A percentile compares a stretch with the other conserved stretches of the same genome.
These are phyloP conservation scores for Cephaloascus albidus DNA, from an alignment of 805 yeast genomes.

Conservation along the genomic window DNA sequence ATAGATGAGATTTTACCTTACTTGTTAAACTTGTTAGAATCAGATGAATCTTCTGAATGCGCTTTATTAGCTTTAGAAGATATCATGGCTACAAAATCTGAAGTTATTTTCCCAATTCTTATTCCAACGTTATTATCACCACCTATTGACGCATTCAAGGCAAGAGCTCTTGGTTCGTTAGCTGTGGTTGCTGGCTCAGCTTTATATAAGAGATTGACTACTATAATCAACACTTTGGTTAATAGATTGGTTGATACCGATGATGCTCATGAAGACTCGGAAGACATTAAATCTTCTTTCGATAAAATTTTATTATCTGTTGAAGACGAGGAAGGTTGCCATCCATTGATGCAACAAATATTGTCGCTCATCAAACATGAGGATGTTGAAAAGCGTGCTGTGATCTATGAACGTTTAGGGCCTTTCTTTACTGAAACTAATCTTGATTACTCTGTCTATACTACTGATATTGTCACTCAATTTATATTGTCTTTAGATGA, in stretches of 20 bases:
- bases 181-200: conserved; percentile 88
- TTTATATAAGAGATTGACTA: conserved; percentile 59
- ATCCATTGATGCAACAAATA: conserved; percentile 76
- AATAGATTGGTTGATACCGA: conserved; percentile 37
- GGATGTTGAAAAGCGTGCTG: conserved; percentile 52
- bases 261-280: conserved; percentile 22
- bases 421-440: conserved; percentile 57
- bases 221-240: conserved; percentile 68
- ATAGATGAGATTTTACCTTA: conserved; percentile 86
- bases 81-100: conserved; percentile 84
- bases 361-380: conserved; percentile 72
- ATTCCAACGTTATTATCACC: conserved; percentile 75
- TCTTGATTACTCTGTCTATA: conserved; percentile 65
- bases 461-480: conserved; percentile 64
- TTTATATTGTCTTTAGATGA: conserved; percentile 71
- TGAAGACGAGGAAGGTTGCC: conserved; percentile 69
- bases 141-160: conserved; percentile 78
- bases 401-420: conserved; percentile 58
- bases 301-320: conserved; percentile 67
- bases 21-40: conserved; percentile 60
- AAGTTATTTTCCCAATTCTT: conserved; percentile 86
- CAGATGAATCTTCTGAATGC: conserved; percentile 48
- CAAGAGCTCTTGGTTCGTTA: conserved; percentile 77
- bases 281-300: conserved; percentile 44
- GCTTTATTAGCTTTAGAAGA: conserved; percentile 87